These are phyloP conservation scores for Entoloma clypeatum DNA, from an alignment of 1,284 basidiomycete genomes.

Conservation along the genomic window DNA sequence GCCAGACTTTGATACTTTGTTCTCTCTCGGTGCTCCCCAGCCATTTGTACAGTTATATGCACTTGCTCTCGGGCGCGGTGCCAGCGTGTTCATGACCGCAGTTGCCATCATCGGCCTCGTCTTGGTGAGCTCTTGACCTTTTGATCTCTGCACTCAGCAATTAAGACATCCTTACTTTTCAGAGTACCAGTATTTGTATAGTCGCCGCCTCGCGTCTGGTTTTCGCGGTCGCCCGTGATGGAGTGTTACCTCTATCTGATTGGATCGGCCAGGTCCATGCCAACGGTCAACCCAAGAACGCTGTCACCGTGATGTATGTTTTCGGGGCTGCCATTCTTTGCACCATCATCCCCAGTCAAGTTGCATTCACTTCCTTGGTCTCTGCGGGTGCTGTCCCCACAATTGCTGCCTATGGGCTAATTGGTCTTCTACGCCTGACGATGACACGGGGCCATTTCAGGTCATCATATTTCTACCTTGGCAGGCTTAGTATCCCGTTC, in stretches of 20 bases:
- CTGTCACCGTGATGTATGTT: conserved; percentile 77
- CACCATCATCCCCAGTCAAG: conserved; percentile 80
- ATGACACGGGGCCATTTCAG: conserved; percentile 75
- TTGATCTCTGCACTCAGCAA: conserved; percentile 1
- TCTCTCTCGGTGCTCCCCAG: conserved; percentile 74
- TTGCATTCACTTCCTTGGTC: conserved; percentile 82
- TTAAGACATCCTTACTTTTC: conserved; percentile 7
- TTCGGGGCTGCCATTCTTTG: conserved; percentile 72
- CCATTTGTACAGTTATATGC: conserved; percentile 86
- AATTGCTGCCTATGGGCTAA: conserved; percentile 79
- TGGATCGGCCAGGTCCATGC: conserved; percentile 76
- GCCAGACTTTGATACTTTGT: conserved; percentile 70
- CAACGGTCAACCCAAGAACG: conserved; percentile 72
- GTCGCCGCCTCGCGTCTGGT: conserved; percentile 82
- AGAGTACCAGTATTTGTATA: conserved; percentile 82
- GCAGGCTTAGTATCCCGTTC: conserved; percentile 60
- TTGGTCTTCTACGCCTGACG: conserved; percentile 65
- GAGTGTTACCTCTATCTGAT: conserved; percentile 73
- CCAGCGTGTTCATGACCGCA: conserved; percentile 79
- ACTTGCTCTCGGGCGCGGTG: conserved; percentile 72
- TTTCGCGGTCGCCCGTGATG: conserved; percentile 85
- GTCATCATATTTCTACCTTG: conserved; percentile 66
- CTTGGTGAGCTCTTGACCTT: conserved; percentile 46
- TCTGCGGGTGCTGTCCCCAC: conserved; percentile 80
- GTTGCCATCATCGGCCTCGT: conserved; percentile 77